Evolutionary conservation across 2,329 filamentous ascomycete species (phyloP).

Genomic region (Colletotrichum paranaense): DNA sequence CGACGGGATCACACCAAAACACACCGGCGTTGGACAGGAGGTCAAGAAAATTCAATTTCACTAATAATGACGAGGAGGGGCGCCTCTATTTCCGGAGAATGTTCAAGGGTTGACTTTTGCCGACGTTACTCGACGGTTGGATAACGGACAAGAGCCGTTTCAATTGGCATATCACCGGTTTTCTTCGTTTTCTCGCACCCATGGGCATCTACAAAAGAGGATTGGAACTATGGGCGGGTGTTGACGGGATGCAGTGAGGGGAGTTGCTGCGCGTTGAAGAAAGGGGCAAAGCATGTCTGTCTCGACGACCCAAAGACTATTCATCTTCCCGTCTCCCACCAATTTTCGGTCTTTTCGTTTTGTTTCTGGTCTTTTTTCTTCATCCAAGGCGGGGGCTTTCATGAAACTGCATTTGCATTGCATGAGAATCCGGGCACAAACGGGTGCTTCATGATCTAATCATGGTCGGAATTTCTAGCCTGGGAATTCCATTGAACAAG

Average conservation of each 20-base stretch:
- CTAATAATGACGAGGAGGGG: slow-evolving; percentile 35
- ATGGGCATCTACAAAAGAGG: slow-evolving; percentile 21
- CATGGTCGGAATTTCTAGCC: not conserved
- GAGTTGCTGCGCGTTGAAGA: slow-evolving; percentile 7
- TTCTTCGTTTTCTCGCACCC: slow-evolving; percentile 15
- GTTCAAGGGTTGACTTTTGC: not conserved
- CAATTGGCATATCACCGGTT: slow-evolving; percentile 12
- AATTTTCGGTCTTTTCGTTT: slow-evolving; percentile 3
- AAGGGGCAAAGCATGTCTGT: slow-evolving; percentile 16
- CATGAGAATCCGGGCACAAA: slow-evolving; percentile 3
- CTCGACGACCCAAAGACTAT: slow-evolving; percentile 14
- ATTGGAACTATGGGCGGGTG: not conserved
- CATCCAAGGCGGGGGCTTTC: not conserved
- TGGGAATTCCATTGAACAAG: slow-evolving; percentile 9
- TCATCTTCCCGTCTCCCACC: slow-evolving; percentile 3
- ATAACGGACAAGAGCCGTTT: slow-evolving; percentile 10
- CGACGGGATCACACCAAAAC: slow-evolving; percentile 5
- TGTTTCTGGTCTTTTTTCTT: not conserved
- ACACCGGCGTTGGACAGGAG: slow-evolving; percentile 26
- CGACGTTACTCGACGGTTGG: slow-evolving; percentile 15
- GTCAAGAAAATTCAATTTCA: slow-evolving; percentile 25
- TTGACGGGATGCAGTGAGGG: slow-evolving; percentile 4
- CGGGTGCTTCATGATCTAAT: not conserved
- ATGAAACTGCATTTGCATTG: slow-evolving; percentile 35
- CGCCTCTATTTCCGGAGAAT: slow-evolving; percentile 5